Percentiles rank a stretch among this genome's conserved stretches.
phyloP scores from a whole-genome alignment of 2,329 filamentous ascomycete species.

The Cucurbitaria berberidis region DNA sequence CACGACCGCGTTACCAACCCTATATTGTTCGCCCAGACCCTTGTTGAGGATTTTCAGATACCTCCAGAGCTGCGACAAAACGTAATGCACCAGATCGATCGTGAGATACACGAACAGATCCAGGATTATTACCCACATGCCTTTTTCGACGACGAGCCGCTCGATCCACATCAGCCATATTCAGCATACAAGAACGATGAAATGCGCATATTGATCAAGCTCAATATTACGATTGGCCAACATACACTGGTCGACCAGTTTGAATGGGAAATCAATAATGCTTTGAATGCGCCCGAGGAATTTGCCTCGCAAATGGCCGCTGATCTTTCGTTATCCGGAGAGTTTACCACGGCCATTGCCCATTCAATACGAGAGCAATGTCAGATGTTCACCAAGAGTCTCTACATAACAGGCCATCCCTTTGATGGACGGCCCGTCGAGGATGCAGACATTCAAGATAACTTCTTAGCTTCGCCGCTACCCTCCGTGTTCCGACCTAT shows the following conservation, averaged over 20 bases:
- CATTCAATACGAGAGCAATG: slow-evolving; percentile 97
- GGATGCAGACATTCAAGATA: slow-evolving; percentile 83
- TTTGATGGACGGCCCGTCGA: slow-evolving; percentile 95
- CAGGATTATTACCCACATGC: slow-evolving; percentile 93
- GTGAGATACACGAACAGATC: slow-evolving; percentile 84
- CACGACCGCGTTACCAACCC: slow-evolving; percentile 83
- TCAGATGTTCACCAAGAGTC: slow-evolving; percentile 89
- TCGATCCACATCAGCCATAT: slow-evolving; percentile 90
- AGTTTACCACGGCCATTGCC: slow-evolving; percentile 96
- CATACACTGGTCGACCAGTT: slow-evolving; percentile 96
- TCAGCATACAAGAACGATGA: slow-evolving; percentile 97
- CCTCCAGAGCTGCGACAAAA: slow-evolving; percentile 68
- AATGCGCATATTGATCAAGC: slow-evolving; percentile 93
- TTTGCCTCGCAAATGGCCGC: slow-evolving; percentile 89
- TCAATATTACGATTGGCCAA: slow-evolving; percentile 96
- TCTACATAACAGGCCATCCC: slow-evolving; percentile 91
- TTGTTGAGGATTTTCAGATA: slow-evolving; percentile 85
- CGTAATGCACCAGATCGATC: slow-evolving; percentile 70
- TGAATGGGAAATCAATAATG: slow-evolving; percentile 98
- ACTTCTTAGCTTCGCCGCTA: slow-evolving; percentile 85
- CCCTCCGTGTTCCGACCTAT: slow-evolving; percentile 84
- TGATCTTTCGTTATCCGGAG: slow-evolving; percentile 88
- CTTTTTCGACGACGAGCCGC: slow-evolving; percentile 84
- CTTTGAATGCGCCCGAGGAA: slow-evolving; percentile 89
- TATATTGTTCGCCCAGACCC: slow-evolving; percentile 83